Percentiles rank a stretch among this genome's conserved stretches.
Conservation (phyloP, 2,329 filamentous ascomycete genomes). For the Tolypocladium nubicola region DNA sequence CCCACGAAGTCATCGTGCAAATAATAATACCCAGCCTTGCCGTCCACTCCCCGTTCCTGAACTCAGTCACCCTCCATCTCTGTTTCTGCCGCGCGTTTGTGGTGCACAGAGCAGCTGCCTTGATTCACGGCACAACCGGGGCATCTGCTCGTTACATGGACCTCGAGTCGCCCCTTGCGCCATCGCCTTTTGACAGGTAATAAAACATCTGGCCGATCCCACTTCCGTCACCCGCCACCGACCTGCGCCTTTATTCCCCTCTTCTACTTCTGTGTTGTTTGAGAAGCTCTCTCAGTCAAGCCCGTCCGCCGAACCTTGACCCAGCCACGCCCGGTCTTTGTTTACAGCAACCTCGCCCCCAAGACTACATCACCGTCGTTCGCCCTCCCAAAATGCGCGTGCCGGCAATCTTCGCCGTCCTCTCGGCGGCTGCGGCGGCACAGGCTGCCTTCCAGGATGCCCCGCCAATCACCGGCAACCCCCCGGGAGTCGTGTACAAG, state of each 20-base stretch:
- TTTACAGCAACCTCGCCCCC: not conserved
- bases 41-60: not conserved
- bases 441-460: conserved; percentile 31
- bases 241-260: not conserved
- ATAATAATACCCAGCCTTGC: not conserved
- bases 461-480: conserved; percentile 42
- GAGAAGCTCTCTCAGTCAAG: not conserved
- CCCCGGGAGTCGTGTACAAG: conserved; percentile 38
- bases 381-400: not conserved
- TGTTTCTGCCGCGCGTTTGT: not conserved
- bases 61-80: no score
- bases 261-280: not conserved
- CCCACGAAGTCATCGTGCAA: not conserved
- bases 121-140: not conserved
- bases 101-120: not conserved
- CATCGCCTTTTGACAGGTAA: not conserved
- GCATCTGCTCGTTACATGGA: not conserved
- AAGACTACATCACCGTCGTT: not conserved
- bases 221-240: not conserved
- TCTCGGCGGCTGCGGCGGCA: conserved; percentile 16
- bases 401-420: conserved; percentile 9
- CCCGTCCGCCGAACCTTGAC: not conserved
- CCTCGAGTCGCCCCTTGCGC: not conserved
- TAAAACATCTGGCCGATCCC: not conserved
- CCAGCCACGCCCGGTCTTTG: not conserved